Base-by-base conservation (phyloP, 805 yeast species). In the Wickerhamiella vanderwaltii region DNA sequence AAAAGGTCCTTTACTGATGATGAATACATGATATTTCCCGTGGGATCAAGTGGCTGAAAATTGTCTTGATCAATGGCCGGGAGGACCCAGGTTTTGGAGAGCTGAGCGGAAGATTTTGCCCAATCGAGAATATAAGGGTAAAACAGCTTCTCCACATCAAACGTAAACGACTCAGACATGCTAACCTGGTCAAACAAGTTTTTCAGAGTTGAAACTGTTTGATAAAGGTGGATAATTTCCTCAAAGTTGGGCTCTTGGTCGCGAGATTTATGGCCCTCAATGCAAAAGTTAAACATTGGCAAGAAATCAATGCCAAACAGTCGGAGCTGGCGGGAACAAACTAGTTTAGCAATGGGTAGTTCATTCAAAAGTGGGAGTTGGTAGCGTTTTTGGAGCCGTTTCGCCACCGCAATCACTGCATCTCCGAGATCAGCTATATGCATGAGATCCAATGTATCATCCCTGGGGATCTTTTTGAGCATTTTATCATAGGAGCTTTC, bases 1-100 rank as follows among this genome's bases (percentile, higher is more conserved):
- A 80, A 79, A 11, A 80, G 68, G 54, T 82, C 91, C 17, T 71
- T 54, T 1, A 79, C 81, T 0, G 88, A 80, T 2, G 73, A 63
- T 46, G 84, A 75, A 51, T 67, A 49, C 41, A 57, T 39, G n/a
- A 43, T 42, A 1, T 46, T 66, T 1, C 52, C 52, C 1, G 57
- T 62, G 1, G 61, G 56, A 46, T 73, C 73, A 13, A 75, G 52
- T 0, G 78, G 74, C 39, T 65, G 61, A 56, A 78, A 76, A 1
- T 54, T 52, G 55, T 86, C 95, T 9, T 64, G 68, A 7, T 64
- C 62, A 3, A 83, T 53, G 0, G 88, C 75, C 20, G 71, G 66
- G 12, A 65, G 60, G 4, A 79, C 72, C 50, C 75, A 72, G 4
- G 63, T 56, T 2, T 53, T 45, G 4, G 80, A 64, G 43, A 67